These are phyloP conservation scores for Scolecobasidium constrictum DNA, from an alignment of 2,329 filamentous ascomycete species.

Conservation along the genomic window DNA sequence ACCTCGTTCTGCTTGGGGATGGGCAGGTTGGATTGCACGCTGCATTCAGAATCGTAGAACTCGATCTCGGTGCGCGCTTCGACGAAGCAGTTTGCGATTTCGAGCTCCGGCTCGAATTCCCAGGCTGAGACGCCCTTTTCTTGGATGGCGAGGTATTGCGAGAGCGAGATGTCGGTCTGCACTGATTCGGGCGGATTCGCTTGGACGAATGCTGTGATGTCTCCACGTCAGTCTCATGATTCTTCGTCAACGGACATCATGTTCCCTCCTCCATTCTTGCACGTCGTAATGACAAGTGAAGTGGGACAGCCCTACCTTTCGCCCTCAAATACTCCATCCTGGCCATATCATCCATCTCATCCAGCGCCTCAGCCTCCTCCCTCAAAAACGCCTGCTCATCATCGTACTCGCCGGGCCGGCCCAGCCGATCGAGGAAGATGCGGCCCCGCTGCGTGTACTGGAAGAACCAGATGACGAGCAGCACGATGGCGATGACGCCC, in stretches of 20 bases:
- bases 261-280: no score
- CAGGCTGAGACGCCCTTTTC: constrained; percentile 99
- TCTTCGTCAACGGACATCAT: no score
- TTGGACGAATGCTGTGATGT: constrained; percentile 80
- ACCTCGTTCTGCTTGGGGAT: constrained; percentile 98
- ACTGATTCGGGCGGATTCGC: constrained; percentile 90
- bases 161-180: constrained; percentile 93
- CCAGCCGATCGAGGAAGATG: constrained; percentile 88
- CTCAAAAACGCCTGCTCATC: constrained; percentile 90
- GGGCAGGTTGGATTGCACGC: constrained; percentile 90
- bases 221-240: no score
- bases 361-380: constrained; percentile 90
- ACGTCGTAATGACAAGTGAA: no score
- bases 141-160: constrained; percentile 95
- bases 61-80: constrained; percentile 94
- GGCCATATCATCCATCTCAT: constrained; percentile 89
- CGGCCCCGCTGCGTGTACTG: constrained; percentile 78
- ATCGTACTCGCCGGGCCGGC: constrained; percentile 89
- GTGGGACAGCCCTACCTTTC: constrained; percentile 57
- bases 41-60: constrained; percentile 97
- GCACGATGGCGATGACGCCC: constrained; percentile 67
- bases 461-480: constrained; percentile 84
- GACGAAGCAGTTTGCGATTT: constrained; percentile 98
- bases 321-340: constrained; percentile 84
- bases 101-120: constrained; percentile 98